Conservation (phyloP, 257 asterid species). For the Ophiorrhiza pumila region DNA sequence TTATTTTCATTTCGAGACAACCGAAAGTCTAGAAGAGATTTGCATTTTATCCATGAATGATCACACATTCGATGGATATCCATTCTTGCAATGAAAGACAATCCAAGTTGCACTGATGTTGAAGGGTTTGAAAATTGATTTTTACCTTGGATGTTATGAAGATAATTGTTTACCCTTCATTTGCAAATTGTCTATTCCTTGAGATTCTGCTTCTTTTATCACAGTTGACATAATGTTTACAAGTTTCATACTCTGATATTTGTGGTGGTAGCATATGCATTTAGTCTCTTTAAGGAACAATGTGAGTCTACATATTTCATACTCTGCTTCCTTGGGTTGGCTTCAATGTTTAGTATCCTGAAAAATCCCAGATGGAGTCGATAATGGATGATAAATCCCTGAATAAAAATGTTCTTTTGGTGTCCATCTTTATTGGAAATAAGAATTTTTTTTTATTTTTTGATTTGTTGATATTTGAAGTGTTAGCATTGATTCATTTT, state of each 20-base stretch:
- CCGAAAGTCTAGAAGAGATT: not conserved
- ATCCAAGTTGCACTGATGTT: slow-evolving; percentile 23
- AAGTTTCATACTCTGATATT: not conserved
- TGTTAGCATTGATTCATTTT: too few relatives aligned
- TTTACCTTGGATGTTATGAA: not conserved
- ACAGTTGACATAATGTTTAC: not conserved
- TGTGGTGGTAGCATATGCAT: not conserved
- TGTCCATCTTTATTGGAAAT: too few relatives aligned
- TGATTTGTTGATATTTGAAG: too few relatives aligned
- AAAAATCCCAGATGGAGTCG: too few relatives aligned
- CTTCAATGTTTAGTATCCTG: too few relatives aligned
- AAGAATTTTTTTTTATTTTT: too few relatives aligned
- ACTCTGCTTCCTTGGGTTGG: not conserved
- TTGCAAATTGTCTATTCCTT: not conserved
- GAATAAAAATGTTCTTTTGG: too few relatives aligned
- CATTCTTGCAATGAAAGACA: slow-evolving; percentile 1
- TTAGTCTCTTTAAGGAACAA: not conserved
- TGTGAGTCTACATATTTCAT: not conserved
- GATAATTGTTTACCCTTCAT: too few relatives aligned
- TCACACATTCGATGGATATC: not conserved
- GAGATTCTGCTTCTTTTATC: not conserved
- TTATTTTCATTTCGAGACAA: not conserved
- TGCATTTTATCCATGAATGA: not conserved
- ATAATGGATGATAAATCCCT: too few relatives aligned
- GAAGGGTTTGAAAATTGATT: slow-evolving; percentile 7